Evolutionary conservation across 768 basidiomycete genomes (phyloP).

Genomic region (Kwoniella shandongensis): DNA sequence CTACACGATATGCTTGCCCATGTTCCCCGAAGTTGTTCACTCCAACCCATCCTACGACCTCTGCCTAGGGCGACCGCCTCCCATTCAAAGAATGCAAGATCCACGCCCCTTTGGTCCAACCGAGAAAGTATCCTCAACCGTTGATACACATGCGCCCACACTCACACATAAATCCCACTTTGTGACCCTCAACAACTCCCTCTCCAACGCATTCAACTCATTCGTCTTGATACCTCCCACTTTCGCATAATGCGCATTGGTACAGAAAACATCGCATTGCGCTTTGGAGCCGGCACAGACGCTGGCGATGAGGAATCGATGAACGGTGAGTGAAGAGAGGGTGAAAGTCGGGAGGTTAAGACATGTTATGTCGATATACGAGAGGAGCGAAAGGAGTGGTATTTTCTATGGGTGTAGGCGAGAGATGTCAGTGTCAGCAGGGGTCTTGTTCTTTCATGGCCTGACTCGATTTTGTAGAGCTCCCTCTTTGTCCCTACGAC

Average conservation of each 20-base stretch:
- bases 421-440: background rate
- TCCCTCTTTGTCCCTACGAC: no score
- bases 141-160: no score
- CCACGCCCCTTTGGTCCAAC: no score
- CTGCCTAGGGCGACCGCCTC: background rate
- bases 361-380: constrained; percentile 65
- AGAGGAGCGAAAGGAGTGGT: constrained; percentile 52
- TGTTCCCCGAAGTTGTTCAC: no score
- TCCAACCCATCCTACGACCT: no score
- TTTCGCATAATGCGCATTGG: constrained; percentile 89
- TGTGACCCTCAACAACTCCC: constrained; percentile 85
- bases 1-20: no score
- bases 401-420: constrained; percentile 45
- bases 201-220: constrained; percentile 91
- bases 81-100: background rate
- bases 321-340: constrained; percentile 91
- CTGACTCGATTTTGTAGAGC: no score
- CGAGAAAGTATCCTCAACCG: no score
- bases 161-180: constrained; percentile 91
- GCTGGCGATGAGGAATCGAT: constrained; percentile 93
- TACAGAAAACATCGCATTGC: constrained; percentile 92
- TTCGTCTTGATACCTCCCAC: constrained; percentile 89
- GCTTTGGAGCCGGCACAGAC: constrained; percentile 92
- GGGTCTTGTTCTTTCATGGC: background rate
- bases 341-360: constrained; percentile 82